Percentiles rank a stretch among this genome's conserved stretches.
Conservation (phyloP, 2,329 filamentous ascomycete genomes). For the Monilinia laxa region DNA sequence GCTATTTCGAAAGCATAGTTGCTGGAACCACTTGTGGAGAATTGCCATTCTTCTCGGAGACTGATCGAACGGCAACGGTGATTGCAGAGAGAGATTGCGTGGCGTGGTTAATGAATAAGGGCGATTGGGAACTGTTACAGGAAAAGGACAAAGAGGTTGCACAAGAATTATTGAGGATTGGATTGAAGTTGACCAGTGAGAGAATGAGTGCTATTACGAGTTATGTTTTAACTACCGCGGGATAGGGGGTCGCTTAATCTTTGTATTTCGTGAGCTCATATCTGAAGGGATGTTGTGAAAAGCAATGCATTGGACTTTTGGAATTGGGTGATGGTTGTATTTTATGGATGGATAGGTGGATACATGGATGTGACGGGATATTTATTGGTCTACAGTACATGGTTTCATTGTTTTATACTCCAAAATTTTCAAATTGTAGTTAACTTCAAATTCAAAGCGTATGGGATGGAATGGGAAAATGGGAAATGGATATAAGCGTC, state of each 20-base stretch:
- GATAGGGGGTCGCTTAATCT: conserved; percentile 31
- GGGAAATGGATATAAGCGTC: not conserved
- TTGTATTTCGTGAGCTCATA: not conserved
- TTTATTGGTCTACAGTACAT: not conserved
- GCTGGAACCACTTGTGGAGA: conserved; percentile 95
- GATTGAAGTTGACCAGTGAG: conserved; percentile 92
- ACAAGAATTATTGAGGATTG: conserved; percentile 78
- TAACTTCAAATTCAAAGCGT: not conserved
- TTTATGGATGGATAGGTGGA: not conserved
- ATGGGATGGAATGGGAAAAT: not conserved
- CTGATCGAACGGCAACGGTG: conserved; percentile 81
- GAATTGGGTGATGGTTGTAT: not conserved
- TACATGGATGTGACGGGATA: not conserved
- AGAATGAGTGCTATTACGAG: conserved; percentile 73
- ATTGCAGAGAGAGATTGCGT: conserved; percentile 78
- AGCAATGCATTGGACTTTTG: not conserved
- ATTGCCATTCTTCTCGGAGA: conserved; percentile 93
- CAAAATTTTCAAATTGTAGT: not conserved
- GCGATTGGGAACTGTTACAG: conserved; percentile 72
- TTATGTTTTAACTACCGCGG: conserved; percentile 47
- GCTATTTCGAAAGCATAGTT: conserved; percentile 86
- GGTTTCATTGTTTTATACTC: not conserved
- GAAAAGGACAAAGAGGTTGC: conserved; percentile 73
- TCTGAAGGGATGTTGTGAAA: not conserved
- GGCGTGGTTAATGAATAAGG: conserved; percentile 74